Percentiles rank a stretch among this genome's conserved stretches.
Evolutionary conservation across 2,329 filamentous ascomycete genomes (phyloP).

Genomic region (Salinomyces thailandicus): DNA sequence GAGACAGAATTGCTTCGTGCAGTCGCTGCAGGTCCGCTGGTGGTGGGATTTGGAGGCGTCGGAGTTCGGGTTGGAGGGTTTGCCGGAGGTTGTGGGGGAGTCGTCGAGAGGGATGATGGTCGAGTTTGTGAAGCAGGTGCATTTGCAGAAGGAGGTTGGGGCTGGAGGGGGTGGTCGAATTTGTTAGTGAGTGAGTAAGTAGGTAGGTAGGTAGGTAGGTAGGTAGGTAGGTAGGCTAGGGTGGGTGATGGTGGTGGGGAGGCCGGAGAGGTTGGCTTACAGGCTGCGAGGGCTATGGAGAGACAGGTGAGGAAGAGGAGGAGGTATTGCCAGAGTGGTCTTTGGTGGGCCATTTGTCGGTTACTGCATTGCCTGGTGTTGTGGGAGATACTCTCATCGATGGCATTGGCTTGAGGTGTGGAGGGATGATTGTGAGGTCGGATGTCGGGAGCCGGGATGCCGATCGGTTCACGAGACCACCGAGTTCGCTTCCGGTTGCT

Average conservation of each 20-base stretch:
- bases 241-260: not conserved
- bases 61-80: constrained; percentile 11
- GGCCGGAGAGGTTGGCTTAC: constrained; percentile 24
- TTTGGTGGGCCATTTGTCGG: too few relatives aligned
- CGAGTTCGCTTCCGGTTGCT: too few relatives aligned
- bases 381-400: too few relatives aligned
- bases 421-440: too few relatives aligned
- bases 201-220: too few relatives aligned
- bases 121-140: constrained; percentile 57
- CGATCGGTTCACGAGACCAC: too few relatives aligned
- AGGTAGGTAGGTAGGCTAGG: too few relatives aligned
- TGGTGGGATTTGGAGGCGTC: constrained; percentile 3
- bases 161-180: constrained; percentile 22
- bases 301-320: constrained; percentile 26
- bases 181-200: not conserved
- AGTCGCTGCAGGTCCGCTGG: constrained; percentile 49
- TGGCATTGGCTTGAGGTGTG: too few relatives aligned
- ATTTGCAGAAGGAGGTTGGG: constrained; percentile 60
- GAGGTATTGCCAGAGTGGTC: constrained; percentile 14
- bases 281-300: constrained; percentile 32
- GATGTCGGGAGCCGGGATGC: too few relatives aligned
- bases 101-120: constrained; percentile 56
- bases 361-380: too few relatives aligned
- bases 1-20: constrained; percentile 57
- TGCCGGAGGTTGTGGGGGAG: constrained; percentile 13